Conservation (phyloP, 1,284 basidiomycete genomes). For the Violaceomyces palustris region DNA sequence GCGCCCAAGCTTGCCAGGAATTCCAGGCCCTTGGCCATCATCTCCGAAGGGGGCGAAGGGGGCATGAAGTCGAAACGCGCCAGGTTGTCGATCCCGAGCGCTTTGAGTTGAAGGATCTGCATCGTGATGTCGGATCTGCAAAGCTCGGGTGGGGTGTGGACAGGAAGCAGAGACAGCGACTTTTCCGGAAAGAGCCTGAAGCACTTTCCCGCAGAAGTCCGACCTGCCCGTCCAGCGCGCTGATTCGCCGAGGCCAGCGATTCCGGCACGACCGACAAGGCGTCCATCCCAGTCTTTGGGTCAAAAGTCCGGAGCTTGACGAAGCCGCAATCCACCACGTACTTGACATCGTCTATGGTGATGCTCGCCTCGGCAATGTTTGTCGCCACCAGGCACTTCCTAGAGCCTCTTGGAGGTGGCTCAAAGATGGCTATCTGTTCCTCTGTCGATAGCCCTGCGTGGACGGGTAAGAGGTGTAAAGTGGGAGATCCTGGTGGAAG, state of each 20-base stretch:
- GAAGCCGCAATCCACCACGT: slow-evolving; percentile 90
- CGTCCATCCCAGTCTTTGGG: slow-evolving; percentile 46
- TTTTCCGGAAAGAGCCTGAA: slow-evolving; percentile 81
- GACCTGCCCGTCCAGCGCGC: slow-evolving; percentile 54
- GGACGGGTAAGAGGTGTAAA: slow-evolving; percentile 67
- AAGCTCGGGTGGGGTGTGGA: slow-evolving; percentile 78
- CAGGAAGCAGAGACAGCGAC: slow-evolving; percentile 61
- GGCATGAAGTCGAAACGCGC: slow-evolving; percentile 82
- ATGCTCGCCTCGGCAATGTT: slow-evolving; percentile 97
- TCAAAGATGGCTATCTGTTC: slow-evolving; percentile 84
- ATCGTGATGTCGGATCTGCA: slow-evolving; percentile 80
- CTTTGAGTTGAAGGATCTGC: slow-evolving; percentile 85
- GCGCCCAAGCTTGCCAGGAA: slow-evolving; percentile 56
- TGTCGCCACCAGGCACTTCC: slow-evolving; percentile 88
- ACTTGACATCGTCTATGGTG: slow-evolving; percentile 90
- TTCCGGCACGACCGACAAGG: slow-evolving; percentile 47
- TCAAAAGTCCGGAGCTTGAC: slow-evolving; percentile 67
- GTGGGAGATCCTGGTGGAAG: slow-evolving; percentile 59
- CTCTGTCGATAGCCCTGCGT: slow-evolving; percentile 77
- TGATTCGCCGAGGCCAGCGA: slow-evolving; percentile 53
- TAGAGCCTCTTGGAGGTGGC: slow-evolving; percentile 65
- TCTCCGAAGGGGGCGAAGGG: slow-evolving; percentile 72
- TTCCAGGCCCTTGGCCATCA: slow-evolving; percentile 76
- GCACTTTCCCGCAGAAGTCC: slow-evolving; percentile 72
- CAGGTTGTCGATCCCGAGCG: slow-evolving; percentile 81